A percentile compares a stretch with the other conserved stretches of the same genome.
Conservation (phyloP, 306 rosid genomes). For the Vigna reflexopilosa region DNA sequence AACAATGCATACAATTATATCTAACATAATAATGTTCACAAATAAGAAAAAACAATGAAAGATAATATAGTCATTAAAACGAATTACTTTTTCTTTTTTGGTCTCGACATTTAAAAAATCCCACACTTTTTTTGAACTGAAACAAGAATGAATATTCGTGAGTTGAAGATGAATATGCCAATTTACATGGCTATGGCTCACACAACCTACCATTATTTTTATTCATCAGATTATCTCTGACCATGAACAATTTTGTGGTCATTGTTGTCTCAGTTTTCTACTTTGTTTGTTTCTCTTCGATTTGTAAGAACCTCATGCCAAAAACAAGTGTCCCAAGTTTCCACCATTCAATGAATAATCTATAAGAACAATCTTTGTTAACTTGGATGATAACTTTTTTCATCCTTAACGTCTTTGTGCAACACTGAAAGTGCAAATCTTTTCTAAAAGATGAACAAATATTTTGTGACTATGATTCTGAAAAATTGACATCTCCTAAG, state of each 20-base stretch:
- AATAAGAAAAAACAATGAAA: too few species aligned
- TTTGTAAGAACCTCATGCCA: background rate
- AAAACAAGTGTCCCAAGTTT: background rate
- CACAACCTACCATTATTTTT: background rate
- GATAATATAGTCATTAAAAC: too few species aligned
- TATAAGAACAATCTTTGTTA: too few species aligned
- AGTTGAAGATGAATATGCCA: constrained; percentile 5
- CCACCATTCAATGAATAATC: background rate
- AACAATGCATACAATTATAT: too few species aligned
- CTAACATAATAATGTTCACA: too few species aligned
- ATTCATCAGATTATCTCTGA: background rate
- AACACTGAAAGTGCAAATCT: background rate
- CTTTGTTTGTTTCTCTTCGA: constrained; percentile 13
- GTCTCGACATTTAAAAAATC: too few species aligned
- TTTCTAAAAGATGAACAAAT: background rate
- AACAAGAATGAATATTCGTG: constrained; percentile 16
- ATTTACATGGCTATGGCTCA: background rate
- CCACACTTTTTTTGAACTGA: background rate
- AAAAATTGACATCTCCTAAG: constrained; percentile 13
- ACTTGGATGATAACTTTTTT: too few species aligned
- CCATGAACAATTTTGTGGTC: constrained; percentile 27
- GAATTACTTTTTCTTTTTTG: too few species aligned
- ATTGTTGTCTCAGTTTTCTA: background rate
- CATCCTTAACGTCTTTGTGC: too few species aligned
- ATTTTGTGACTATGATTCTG: background rate